Conservation (phyloP, 108 stramenopile species). For the Discostella pseudostelligera region DNA sequence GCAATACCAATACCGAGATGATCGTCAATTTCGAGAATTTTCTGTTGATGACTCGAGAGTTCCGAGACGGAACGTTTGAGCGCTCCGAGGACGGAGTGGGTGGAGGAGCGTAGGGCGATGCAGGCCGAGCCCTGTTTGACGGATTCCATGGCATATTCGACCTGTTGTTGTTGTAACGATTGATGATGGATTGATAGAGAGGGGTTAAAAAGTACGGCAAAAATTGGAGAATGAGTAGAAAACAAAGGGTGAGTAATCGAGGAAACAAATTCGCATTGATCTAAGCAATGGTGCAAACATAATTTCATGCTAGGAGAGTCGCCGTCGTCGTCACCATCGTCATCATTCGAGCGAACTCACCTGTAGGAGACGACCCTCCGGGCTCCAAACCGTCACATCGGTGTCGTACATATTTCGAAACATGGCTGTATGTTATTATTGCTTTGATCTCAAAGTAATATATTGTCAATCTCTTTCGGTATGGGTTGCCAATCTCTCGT, state of each 20-base stretch:
- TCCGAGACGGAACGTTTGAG: conserved; percentile 95
- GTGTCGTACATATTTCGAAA: conserved; percentile 99
- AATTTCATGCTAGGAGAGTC: not conserved
- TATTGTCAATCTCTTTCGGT: too few species aligned
- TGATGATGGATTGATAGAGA: not conserved
- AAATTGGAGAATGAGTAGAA: conserved; percentile 1
- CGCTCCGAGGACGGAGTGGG: conserved; percentile 91
- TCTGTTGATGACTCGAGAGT: conserved; percentile 94
- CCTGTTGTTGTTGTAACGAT: conserved; percentile 40
- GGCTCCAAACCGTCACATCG: conserved; percentile 99
- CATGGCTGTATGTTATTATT: conserved; percentile 59
- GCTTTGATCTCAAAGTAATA: too few species aligned
- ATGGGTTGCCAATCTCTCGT: too few species aligned
- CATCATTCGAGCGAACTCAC: conserved; percentile 39
- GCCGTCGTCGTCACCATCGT: too few species aligned
- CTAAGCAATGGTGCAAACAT: too few species aligned
- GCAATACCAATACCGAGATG: conserved; percentile 97
- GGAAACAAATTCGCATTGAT: too few species aligned
- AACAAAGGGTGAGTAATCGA: not conserved
- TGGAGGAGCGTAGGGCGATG: conserved; percentile 85
- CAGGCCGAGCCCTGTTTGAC: conserved; percentile 98
- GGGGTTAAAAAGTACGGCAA: too few species aligned
- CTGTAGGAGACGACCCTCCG: conserved; percentile 98
- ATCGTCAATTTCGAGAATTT: conserved; percentile 95
- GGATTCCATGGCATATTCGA: conserved; percentile 99